Percentiles rank a stretch among this genome's conserved stretches.
phyloP scores from a whole-genome alignment of 2,329 filamentous ascomycete genomes.

The Cladosporium velox region DNA sequence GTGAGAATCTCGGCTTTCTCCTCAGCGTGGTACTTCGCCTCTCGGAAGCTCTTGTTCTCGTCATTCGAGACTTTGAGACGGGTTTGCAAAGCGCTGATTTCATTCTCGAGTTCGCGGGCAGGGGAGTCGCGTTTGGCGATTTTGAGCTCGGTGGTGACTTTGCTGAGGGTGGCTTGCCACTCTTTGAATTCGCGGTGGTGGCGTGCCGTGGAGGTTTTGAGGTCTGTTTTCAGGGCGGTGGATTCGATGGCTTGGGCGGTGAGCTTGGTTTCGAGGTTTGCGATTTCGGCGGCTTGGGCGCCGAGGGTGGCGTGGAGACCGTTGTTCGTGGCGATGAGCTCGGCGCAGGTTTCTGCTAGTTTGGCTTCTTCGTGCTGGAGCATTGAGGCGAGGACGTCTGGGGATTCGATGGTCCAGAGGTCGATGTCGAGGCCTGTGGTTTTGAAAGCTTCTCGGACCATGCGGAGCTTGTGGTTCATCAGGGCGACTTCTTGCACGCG shows the following conservation, averaged over 20 bases:
- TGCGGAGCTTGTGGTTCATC: neutral
- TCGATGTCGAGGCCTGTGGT: neutral
- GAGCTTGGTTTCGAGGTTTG: neutral
- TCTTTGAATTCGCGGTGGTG: neutral
- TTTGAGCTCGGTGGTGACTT: neutral
- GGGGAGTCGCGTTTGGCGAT: neutral
- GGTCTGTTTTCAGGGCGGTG: neutral
- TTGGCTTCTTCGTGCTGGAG: neutral
- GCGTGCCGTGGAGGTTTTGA: neutral
- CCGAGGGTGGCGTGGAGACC: neutral
- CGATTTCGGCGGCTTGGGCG: neutral
- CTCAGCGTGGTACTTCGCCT: neutral
- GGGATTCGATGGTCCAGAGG: neutral
- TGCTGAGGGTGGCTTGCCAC: neutral
- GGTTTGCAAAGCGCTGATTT: neutral
- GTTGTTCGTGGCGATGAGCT: neutral
- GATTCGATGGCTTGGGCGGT: neutral
- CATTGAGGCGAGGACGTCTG: neutral
- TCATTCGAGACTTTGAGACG: neutral
- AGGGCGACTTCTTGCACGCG: neutral
- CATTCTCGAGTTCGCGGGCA: neutral
- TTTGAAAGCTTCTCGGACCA: neutral
- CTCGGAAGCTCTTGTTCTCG: neutral
- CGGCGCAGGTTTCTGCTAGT: neutral
- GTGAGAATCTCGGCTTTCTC: neutral